Evolutionary conservation across 2,329 filamentous ascomycete genomes (phyloP).

Genomic region (Colletotrichum magnum): DNA sequence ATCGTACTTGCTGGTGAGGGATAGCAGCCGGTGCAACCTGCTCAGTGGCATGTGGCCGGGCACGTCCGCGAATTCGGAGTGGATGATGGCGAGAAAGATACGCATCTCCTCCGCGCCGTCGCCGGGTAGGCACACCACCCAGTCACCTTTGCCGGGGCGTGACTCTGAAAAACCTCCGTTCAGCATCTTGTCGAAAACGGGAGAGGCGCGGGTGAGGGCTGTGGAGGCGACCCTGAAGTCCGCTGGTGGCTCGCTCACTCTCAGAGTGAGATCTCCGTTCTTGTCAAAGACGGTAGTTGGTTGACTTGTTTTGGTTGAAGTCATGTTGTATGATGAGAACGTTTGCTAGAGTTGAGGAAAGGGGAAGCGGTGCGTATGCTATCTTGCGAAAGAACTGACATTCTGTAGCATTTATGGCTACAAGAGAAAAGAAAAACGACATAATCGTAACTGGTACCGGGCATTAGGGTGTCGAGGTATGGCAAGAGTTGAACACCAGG

Average conservation of each 20-base stretch:
- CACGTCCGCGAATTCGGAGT: slow-evolving; percentile 40
- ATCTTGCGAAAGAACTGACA: too few relatives aligned
- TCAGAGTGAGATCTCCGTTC: too few relatives aligned
- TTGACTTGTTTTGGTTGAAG: too few relatives aligned
- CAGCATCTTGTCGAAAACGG: slow-evolving; percentile 48
- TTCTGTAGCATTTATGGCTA: too few relatives aligned
- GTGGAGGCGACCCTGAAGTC: slow-evolving; percentile 46
- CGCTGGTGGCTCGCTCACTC: background rate
- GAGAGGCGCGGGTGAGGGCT: slow-evolving; percentile 45
- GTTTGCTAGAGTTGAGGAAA: too few relatives aligned
- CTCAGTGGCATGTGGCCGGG: background rate
- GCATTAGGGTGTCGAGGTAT: too few relatives aligned
- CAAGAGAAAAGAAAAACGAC: too few relatives aligned
- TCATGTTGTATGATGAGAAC: too few relatives aligned
- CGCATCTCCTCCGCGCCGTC: slow-evolving; percentile 47
- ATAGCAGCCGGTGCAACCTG: background rate
- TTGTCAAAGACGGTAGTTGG: too few relatives aligned
- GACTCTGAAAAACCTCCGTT: slow-evolving; percentile 47
- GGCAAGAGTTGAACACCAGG: too few relatives aligned
- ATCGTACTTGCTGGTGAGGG: slow-evolving; percentile 5
- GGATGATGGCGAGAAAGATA: slow-evolving; percentile 49
- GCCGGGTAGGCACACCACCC: slow-evolving; percentile 48
- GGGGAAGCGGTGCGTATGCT: too few relatives aligned
- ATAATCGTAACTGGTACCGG: too few relatives aligned
- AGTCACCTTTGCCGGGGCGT: slow-evolving; percentile 32